phyloP scores from a whole-genome alignment of 139 green algal species.

The Chlorella sorokiniana region DNA sequence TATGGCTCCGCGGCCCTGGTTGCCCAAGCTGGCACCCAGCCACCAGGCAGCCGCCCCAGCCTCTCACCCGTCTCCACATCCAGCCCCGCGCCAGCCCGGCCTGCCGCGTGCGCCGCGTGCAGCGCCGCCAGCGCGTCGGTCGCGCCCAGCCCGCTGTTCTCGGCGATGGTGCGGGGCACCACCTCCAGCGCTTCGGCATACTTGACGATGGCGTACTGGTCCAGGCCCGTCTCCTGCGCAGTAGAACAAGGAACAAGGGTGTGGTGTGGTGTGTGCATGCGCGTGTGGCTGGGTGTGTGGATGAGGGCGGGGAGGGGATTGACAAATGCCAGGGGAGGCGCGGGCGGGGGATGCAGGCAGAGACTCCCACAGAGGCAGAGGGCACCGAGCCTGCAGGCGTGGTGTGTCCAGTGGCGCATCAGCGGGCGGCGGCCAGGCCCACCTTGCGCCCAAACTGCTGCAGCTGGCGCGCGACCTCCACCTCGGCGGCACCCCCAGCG shows the following conservation, averaged over 20 bases:
- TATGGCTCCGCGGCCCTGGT: too few relatives aligned
- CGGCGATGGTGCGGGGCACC: slow-evolving; percentile 83
- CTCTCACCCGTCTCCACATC: slow-evolving; percentile 78
- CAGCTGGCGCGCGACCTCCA: slow-evolving; percentile 83
- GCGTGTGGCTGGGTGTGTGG: neutral
- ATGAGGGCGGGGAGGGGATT: neutral
- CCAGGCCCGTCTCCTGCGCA: slow-evolving; percentile 89
- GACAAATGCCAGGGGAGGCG: too few relatives aligned
- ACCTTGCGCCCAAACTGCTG: slow-evolving; percentile 39
- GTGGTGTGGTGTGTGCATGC: neutral
- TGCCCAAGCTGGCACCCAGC: neutral
- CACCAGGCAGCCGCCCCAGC: neutral
- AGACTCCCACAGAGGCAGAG: neutral
- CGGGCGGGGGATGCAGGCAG: too few relatives aligned
- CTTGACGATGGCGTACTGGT: slow-evolving; percentile 95
- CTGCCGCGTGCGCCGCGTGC: slow-evolving; percentile 85
- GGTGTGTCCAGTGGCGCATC: too few relatives aligned
- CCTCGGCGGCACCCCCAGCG: slow-evolving; percentile 88
- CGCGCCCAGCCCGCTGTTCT: slow-evolving; percentile 86
- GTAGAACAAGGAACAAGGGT: slow-evolving; percentile 42
- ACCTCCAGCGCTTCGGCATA: slow-evolving; percentile 95
- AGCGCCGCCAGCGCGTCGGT: slow-evolving; percentile 80
- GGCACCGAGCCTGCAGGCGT: too few relatives aligned
- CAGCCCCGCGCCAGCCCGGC: slow-evolving; percentile 77
- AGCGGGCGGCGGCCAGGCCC: too few relatives aligned